Conservation (phyloP, 805 yeast species). For the Barnettozyma sp. region DNA sequence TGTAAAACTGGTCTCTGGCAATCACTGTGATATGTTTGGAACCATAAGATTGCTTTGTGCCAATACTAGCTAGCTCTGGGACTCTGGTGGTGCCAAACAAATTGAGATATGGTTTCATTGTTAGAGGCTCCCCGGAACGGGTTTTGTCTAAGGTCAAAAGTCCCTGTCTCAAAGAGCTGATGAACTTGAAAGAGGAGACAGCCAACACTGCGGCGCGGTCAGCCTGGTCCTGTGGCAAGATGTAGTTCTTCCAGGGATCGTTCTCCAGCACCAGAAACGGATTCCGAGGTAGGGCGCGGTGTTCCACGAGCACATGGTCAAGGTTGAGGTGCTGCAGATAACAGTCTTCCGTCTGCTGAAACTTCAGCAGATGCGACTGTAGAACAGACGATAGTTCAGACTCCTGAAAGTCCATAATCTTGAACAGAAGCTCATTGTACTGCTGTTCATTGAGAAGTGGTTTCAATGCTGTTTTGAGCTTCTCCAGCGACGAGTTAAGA, state of each 20-base stretch:
- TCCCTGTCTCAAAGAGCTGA: constrained; percentile 49
- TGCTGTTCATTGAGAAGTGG: constrained; percentile 54
- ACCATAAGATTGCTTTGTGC: constrained; percentile 57
- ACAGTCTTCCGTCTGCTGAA: constrained; percentile 36
- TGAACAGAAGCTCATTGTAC: constrained; percentile 35
- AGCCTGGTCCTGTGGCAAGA: constrained; percentile 53
- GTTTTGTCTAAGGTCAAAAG: constrained; percentile 55
- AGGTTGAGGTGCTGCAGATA: constrained; percentile 46
- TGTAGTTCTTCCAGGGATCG: constrained; percentile 55
- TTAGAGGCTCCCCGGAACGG: constrained; percentile 41
- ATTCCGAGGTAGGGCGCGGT: constrained; percentile 56
- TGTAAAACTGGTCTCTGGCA: constrained; percentile 79
- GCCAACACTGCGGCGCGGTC: constrained; percentile 63
- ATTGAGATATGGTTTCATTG: constrained; percentile 63
- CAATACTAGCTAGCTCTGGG: constrained; percentile 54
- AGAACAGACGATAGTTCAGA: constrained; percentile 37
- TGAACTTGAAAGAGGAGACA: constrained; percentile 60
- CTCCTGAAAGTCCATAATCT: constrained; percentile 39
- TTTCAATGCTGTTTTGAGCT: constrained; percentile 47
- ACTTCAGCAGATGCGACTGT: constrained; percentile 47
- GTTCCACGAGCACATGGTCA: constrained; percentile 33
- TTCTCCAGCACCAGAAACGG: constrained; percentile 71
- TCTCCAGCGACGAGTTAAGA: constrained; percentile 41
- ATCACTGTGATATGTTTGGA: constrained; percentile 71
- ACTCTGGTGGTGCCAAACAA: constrained; percentile 64